Evolutionary conservation across 2,329 filamentous ascomycete species (phyloP).

Genomic region (Pestalotiopsis sp.): DNA sequence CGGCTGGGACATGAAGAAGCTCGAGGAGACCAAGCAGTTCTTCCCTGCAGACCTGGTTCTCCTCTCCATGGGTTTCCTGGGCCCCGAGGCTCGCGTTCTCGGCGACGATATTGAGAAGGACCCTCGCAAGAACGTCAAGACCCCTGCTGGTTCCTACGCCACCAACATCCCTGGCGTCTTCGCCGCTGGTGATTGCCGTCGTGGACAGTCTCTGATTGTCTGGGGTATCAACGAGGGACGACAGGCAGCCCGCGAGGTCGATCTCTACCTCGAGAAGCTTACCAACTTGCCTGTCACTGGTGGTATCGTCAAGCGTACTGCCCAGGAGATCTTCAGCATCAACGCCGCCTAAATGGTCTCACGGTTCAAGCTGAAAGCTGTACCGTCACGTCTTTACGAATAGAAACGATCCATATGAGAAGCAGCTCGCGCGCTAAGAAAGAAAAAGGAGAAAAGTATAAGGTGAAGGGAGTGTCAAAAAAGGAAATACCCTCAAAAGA

Average conservation of each 20-base stretch:
- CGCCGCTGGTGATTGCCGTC: conserved; percentile 91
- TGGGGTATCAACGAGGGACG: conserved; percentile 99
- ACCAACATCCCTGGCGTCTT: conserved; percentile 90
- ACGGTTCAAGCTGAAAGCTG: not conserved
- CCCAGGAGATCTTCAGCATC: conserved; percentile 63
- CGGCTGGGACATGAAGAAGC: conserved; percentile 98
- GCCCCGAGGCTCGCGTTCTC: conserved; percentile 84
- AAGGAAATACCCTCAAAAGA: not conserved
- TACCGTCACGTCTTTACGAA: conserved; percentile 9
- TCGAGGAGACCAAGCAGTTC: conserved; percentile 90
- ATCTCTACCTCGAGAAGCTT: conserved; percentile 78
- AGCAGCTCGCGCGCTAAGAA: not conserved
- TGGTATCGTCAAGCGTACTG: conserved; percentile 85
- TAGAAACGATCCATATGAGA: not conserved
- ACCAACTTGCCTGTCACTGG: conserved; percentile 86
- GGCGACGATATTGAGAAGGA: conserved; percentile 91
- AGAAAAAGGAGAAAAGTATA: not conserved
- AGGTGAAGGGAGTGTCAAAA: not conserved
- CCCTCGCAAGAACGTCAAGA: conserved; percentile 94
- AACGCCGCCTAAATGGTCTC: conserved; percentile 19
- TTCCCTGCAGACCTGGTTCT: conserved; percentile 95
- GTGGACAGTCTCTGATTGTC: conserved; percentile 93
- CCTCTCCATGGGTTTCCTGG: conserved; percentile 95
- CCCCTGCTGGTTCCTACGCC: conserved; percentile 79
- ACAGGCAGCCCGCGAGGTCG: conserved; percentile 88